phyloP scores from a whole-genome alignment of 371 early-diverging fungal species.

The Apophysomyces elegans region DNA sequence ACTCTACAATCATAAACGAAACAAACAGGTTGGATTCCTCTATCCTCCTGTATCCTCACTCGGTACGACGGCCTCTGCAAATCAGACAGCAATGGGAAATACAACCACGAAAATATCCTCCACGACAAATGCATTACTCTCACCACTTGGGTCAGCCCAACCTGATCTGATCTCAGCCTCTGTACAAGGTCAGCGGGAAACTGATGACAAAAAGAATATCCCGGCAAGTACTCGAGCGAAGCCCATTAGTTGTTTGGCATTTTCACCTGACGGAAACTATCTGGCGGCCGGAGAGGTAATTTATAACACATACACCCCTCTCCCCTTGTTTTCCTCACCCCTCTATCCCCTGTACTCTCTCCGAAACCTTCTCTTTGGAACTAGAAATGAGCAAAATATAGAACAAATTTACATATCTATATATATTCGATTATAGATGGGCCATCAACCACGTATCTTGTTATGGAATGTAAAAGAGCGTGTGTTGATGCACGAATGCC shows the following conservation, averaged over 20 bases:
- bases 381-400: neutral
- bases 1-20: conserved; percentile 70
- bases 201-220: conserved; percentile 41
- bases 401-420: no score
- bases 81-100: conserved; percentile 4
- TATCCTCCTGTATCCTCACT: conserved; percentile 40
- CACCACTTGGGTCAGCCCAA: conserved; percentile 17
- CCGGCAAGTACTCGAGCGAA: conserved; percentile 62
- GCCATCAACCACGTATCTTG: conserved; percentile 81
- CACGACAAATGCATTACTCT: conserved; percentile 13
- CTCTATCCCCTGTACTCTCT: neutral
- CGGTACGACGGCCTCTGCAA: neutral
- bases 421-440: conserved; percentile 54
- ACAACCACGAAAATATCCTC: conserved; percentile 10
- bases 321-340: neutral
- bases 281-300: conserved; percentile 84
- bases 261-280: conserved; percentile 78
- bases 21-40: conserved; percentile 72
- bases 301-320: neutral
- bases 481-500: conserved; percentile 64
- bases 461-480: conserved; percentile 72
- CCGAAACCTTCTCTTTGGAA: neutral
- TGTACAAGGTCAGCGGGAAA: conserved; percentile 8
- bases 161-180: conserved; percentile 13
- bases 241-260: conserved; percentile 76